Base-by-base conservation (phyloP, 495 filamentous ascomycete species). In the Astrothelium macrocarpum region DNA sequence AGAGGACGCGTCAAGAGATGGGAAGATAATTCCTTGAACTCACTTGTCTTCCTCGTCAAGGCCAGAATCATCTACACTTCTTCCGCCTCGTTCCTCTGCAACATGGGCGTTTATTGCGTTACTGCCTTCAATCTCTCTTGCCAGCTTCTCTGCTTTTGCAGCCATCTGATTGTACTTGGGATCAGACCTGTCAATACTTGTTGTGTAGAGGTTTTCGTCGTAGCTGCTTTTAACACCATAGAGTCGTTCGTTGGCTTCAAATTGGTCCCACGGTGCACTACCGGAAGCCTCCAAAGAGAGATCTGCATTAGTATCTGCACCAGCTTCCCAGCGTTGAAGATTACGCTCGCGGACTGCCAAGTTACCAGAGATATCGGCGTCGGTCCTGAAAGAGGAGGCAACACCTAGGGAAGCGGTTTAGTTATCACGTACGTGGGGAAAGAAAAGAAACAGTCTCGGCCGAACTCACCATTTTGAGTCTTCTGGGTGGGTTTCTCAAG, bases 161-260 rank as follows among this genome's bases (percentile, higher is more conserved):
- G 87, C 77, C 64, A 86, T 84, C 71, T 89, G 83, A 65, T 84
- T 85, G 75, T 94, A 97, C 29, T 83, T 75, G 1, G 94, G 91
- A 72, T 93, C 84, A 32, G 76, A 86, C 65, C 85, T 88, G 71
- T 99, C 85, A 66, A 99, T 90, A 11, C 81, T 77, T 23, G 93
- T 97, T 11, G 95, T 99, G 72, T 99, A 99, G 56, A 93, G 84
- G 68, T 87, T 90, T 74, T 97, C 95, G 67, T 97, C 87, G 72
- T 96, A 97, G 67, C 88, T 88, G 20, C 85, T 90, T 75, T 84
- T 90, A 39, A 93, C 75, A 10, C 94, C 94, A 71, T 95, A 97
- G 2, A 89, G 84, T 36, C 85, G 81, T 73, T 95, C 87, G 67
- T 98, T 97, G 46, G 80, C 84, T 70, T 90, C 88, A 69, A 99